phyloP scores from a whole-genome alignment of 2,329 filamentous ascomycete genomes.

The Chaetomium strumarium region DNA sequence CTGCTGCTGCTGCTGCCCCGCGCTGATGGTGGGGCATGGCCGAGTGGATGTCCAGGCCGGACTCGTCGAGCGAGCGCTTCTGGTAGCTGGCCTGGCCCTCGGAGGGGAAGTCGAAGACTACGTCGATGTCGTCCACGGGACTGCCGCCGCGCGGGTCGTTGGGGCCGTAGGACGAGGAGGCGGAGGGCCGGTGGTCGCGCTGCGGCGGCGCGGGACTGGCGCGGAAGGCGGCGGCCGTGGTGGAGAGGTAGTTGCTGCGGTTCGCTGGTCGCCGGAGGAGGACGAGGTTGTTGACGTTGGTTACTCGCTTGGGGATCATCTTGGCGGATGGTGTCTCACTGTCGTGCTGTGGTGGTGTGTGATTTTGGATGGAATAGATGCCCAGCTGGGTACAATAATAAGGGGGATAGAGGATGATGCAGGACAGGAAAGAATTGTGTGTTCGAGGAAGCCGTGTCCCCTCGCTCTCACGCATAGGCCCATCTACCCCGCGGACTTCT shows the following conservation, averaged over 20 bases:
- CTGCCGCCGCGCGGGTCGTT: neutral
- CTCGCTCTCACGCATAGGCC: neutral
- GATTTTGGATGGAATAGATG: neutral
- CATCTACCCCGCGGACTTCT: neutral
- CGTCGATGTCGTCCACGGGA: slow-evolving; percentile 21
- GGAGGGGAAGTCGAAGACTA: slow-evolving; percentile 21
- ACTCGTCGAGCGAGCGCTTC: slow-evolving; percentile 7
- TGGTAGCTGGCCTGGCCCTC: slow-evolving; percentile 17
- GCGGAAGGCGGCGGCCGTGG: slow-evolving; percentile 8
- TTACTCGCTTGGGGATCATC: slow-evolving; percentile 3
- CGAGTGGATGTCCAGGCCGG: slow-evolving; percentile 10
- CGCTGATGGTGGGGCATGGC: slow-evolving; percentile 10
- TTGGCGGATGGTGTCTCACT: neutral
- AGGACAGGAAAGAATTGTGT: too few species aligned
- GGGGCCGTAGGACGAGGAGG: neutral
- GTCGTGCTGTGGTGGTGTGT: neutral
- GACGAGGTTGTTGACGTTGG: neutral
- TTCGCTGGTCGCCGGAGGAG: neutral
- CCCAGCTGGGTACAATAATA: too few species aligned
- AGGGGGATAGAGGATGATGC: neutral
- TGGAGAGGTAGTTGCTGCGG: slow-evolving; percentile 11
- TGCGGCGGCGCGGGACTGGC: slow-evolving; percentile 8
- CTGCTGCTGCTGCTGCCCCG: slow-evolving; percentile 1
- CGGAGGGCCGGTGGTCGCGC: neutral
- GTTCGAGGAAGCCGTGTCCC: too few species aligned